Conservation (phyloP, 2,329 filamentous ascomycete species). For the Claviceps purpurea region DNA sequence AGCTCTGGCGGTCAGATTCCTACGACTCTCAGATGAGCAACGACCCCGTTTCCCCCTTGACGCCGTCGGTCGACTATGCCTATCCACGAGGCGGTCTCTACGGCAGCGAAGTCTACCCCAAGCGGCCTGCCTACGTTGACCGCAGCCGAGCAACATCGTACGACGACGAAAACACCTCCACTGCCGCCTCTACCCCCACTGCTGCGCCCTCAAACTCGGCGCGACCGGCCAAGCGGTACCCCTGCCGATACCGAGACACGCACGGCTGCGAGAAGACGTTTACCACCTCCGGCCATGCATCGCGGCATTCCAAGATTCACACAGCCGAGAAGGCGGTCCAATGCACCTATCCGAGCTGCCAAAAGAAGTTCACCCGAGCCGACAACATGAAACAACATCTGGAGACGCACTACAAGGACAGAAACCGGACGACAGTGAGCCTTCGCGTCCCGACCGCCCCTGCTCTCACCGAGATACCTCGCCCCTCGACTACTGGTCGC, state of each 20-base stretch:
- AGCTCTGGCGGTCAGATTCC: slow-evolving; percentile 46
- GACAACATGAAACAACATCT: slow-evolving; percentile 85
- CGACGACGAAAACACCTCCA: slow-evolving; percentile 32
- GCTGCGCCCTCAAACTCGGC: slow-evolving; percentile 23
- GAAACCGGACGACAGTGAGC: slow-evolving; percentile 30
- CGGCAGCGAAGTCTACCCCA: slow-evolving; percentile 20
- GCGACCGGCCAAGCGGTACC: slow-evolving; percentile 51
- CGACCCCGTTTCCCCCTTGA: slow-evolving; percentile 42
- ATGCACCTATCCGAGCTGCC: slow-evolving; percentile 54
- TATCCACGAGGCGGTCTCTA: slow-evolving; percentile 28
- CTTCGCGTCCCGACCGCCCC: slow-evolving; percentile 18
- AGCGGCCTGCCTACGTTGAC: slow-evolving; percentile 28
- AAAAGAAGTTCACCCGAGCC: slow-evolving; percentile 67
- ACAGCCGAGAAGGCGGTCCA: slow-evolving; percentile 66
- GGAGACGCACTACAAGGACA: slow-evolving; percentile 59
- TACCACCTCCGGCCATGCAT: slow-evolving; percentile 75
- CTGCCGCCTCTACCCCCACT: slow-evolving; percentile 17
- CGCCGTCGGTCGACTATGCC: slow-evolving; percentile 33
- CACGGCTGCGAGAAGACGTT: slow-evolving; percentile 67
- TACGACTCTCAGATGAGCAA: slow-evolving; percentile 46
- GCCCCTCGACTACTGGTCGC: slow-evolving; percentile 19
- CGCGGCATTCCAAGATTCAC: slow-evolving; percentile 73
- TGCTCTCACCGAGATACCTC: slow-evolving; percentile 18
- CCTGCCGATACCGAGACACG: slow-evolving; percentile 58
- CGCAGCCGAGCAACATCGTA: slow-evolving; percentile 35